Evolutionary conservation across 2,329 filamentous ascomycete species (phyloP), one percentile per base, ranked within the genome.

Genomic region (Nigrograna mackinnonii): DNA sequence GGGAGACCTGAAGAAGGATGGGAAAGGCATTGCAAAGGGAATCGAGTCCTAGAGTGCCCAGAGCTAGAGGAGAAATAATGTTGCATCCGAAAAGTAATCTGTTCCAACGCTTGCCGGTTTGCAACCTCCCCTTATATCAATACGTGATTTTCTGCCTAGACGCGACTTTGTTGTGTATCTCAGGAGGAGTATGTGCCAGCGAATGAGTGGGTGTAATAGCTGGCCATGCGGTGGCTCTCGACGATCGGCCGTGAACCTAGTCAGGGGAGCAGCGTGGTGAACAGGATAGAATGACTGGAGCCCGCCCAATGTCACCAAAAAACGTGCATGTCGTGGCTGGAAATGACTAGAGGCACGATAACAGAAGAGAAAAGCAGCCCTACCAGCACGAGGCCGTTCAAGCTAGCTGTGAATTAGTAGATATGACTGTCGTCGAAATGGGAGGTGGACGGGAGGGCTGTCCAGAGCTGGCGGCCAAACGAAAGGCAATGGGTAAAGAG

Each of bases 1-100:
- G 19, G 64, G 64, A 6, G 65, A 67, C 57, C 62, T 53, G 42
- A 57, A 55, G 30, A 67, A 60, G 33, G 58, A 55, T 43, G 62
- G 60, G 33, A 61, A 48, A 52, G 64, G 64, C 63, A 67, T 67
- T 35, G 38, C 54, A 9, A 11, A 12, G 16, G 42, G 21, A 11
- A 40, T 34, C 19, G 24, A 38, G 21, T 35, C 17, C 35, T 26
- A 26, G 34, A 47, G 22, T 22, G 30, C 31, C 16, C 35, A 18
- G 11, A 39, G 31, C 24, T 37, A 9, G 11, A n/a, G 16, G 31
- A 34, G 31, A 13, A n/a, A 12, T 34, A 34, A 13, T 34, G 12
- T 18, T 18, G 16, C 9, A n/a, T 34, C 31, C 16, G 13, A 17
- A 41, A 34, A 43, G 46, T 49, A 46, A 41, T 47, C 43, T 50